Evolutionary conservation across 495 filamentous ascomycete species (phyloP).

Genomic region (Hyaloscypha bicolor): DNA sequence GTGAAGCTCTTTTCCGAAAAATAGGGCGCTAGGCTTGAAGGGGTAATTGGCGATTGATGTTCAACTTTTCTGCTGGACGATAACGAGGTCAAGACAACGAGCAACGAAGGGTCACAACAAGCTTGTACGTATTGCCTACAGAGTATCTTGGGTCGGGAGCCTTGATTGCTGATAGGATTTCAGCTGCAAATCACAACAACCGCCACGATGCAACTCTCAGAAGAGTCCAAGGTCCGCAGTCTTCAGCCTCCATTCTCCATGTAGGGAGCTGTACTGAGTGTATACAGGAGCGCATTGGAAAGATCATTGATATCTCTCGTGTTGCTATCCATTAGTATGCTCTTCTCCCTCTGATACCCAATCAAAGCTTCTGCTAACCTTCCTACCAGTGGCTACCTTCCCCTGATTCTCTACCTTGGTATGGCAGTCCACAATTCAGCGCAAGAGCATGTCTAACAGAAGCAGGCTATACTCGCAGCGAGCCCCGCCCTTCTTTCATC

Average conservation of each 20-base stretch:
- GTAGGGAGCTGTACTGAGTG: conserved; percentile 14
- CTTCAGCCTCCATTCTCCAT: background rate
- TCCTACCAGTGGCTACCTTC: conserved; percentile 80
- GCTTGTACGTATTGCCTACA: conserved; percentile 10
- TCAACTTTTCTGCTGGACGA: conserved; percentile 8
- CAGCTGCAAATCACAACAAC: conserved; percentile 1
- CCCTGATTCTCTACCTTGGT: conserved; percentile 97
- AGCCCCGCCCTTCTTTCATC: conserved; percentile 89
- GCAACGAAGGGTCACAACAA: conserved; percentile 8
- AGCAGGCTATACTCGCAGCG: conserved; percentile 89
- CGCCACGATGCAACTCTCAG: conserved; percentile 83
- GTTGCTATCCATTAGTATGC: conserved; percentile 96
- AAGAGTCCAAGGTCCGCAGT: conserved; percentile 86
- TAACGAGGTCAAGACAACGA: background rate
- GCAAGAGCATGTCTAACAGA: conserved; percentile 30
- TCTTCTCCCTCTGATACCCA: conserved; percentile 67
- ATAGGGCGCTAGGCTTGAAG: conserved; percentile 3
- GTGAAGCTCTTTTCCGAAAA: conserved; percentile 12
- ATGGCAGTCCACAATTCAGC: conserved; percentile 37
- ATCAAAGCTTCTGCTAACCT: conserved; percentile 75
- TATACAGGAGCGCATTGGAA: conserved; percentile 88
- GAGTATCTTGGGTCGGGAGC: background rate
- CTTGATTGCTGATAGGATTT: background rate
- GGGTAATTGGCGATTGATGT: conserved; percentile 13
- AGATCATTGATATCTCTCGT: conserved; percentile 89